Evolutionary conservation across 1,284 basidiomycete genomes (phyloP), one percentile per base, ranked within the genome.

Genomic region (Kalmanozyma brasiliensis): DNA sequence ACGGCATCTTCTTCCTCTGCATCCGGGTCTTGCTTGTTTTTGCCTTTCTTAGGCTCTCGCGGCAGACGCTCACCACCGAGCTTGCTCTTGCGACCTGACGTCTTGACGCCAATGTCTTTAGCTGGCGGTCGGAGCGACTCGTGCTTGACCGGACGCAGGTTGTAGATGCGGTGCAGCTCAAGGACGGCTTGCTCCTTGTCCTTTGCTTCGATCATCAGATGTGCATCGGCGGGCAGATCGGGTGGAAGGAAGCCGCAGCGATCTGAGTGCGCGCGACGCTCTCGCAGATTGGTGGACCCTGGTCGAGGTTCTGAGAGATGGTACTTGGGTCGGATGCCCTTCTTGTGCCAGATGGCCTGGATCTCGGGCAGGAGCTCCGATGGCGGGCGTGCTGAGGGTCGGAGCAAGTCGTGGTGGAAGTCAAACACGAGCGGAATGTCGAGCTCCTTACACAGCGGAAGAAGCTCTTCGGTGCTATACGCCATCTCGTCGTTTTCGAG

Each of bases 121-220:
- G 79, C 82, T 0, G 84, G 84, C 0, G 84, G 84, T 17, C 84
- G 83, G 14, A 85, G 80, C 79, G 74, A 86, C 74, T 78, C 88
- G 70, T 89, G 84, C 19, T 86, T 86, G 24, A 92, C 89, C 11
- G 87, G 86, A 47, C 88, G 84, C 8, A 94, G 82, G 40, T 84
- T 84, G 77, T 95, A 94, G 41, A 91, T 88, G 63, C 92, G 84
- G 78, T 91, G 89, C 35, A 95, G 81, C 68, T 94, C 88, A 52
- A 96, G 86, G 8, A 96, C 93, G 8, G 92, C 93, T 81, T 95
- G 93, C 82, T 95, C 93, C 84, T 94, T 93, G 81, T 92, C 91
- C 81, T 93, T 92, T 8, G 90, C 90, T 85, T 96, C 93, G 64
- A 96, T 92, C 93, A 95, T 95, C 67, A 95, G 81, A 82, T 95